Evolutionary conservation across 371 early-diverging fungal genomes (phyloP), one percentile per base, ranked within the genome.

Genomic region (Basidiobolus meristosporus): DNA sequence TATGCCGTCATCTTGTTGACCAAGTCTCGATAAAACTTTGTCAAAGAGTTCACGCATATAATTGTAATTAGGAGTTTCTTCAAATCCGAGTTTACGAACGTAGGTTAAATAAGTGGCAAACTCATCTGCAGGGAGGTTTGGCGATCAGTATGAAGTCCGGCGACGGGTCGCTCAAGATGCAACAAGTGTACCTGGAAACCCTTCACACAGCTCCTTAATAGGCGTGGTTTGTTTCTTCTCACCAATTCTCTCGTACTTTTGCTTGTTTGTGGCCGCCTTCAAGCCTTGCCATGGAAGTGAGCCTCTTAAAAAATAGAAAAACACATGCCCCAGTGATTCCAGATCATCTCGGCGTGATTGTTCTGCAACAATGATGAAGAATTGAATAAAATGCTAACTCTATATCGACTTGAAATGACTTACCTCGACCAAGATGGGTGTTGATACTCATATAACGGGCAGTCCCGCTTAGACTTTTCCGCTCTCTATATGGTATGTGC

Each of bases 241-340:
- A 14, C 91, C 90, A 52, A 99, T 98, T 52, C 84, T 85, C 52
- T 96, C 92, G 56, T 95, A 98, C 57, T 98, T 98, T 66, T 98
- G 97, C 57, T 87, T 82, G 71, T 98, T 98, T 39, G 90, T 92
- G 18, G 89, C 92, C 2, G 96, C 99, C 63, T 93, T 95, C 12
- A 98, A 62, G 3, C 92, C 93, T 60, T 98, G 98, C 99, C 99
- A 99, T 7, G 99, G 99, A 28, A 99, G 63, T n/a, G 78, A 73
- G 10, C 98, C 98, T 39, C 96, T 81, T 46, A 91, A 59, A 52
- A 99, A 97, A 70, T 98, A 99, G 74, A 99, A 83, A 46, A 99
- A 85, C 14, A 97, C 98, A 63, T 98, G 97, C 3, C 96, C 98
- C 41, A 99, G 71, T 21, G 95, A 82, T 59, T 99, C 99, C 40